Base-by-base conservation (phyloP, 768 basidiomycete species). In the Rhodotorula diobovata region DNA sequence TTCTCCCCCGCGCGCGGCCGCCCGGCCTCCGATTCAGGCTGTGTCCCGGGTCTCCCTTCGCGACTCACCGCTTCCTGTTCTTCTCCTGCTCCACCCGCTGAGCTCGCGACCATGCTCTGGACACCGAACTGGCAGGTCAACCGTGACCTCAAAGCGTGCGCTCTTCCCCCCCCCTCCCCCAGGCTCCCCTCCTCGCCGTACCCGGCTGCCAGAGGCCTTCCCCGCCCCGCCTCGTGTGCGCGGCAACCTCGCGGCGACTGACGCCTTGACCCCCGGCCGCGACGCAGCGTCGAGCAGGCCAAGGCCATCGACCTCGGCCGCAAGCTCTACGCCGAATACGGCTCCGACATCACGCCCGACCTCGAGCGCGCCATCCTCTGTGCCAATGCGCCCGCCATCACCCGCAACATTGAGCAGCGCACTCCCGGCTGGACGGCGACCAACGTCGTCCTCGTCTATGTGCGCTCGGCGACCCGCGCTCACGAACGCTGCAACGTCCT, bases 361-460 rank as follows among this genome's bases (percentile, higher is more conserved):
- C 59, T 66, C 43, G 70, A 71, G 32, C 4, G 2, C 20, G 59
- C 35, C n/a, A 71, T 71, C 45, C 66, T 67, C 18, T 2, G 32
- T 2, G 62, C 70, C 12, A 45, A 30, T 2, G 61, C 70, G 2
- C 2, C 32, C 23, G 16, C 48, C 23, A 71, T 71, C 57, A 66
- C 67, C 28, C 48, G 58, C 43, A 45, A 62, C 20, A 74, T 74
- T 54, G 51, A 53, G 39, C 1, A 55, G 1, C 11, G 41, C 20
- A 60, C 46, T 39, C 46, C 37, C 8, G 73, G 71, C 21, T 78
- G 72, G 72, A 66, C 71, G 23, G 71, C 74, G 23, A 43, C 45
- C 20, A 58, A 53, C 51, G 76, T 78, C 53, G 50, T 77, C 64
- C 62, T 68, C 45, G 65, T 66, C 20, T 78, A 57, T 64, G 63